Evolutionary conservation across 306 rosid genomes (phyloP).

Genomic region (Cercis canadensis): DNA sequence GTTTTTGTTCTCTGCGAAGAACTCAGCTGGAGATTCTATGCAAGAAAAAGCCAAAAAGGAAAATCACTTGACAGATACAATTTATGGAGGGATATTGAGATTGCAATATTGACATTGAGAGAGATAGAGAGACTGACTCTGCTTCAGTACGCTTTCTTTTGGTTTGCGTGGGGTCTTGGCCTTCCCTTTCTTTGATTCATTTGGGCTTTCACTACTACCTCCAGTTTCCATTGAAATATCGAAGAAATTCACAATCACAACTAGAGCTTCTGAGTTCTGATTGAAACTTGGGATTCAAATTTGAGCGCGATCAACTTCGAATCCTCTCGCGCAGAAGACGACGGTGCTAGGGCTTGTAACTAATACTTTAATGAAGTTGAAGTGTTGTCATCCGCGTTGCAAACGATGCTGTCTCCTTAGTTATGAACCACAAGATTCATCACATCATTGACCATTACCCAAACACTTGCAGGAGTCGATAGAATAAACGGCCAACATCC

Average conservation of each 20-base stretch:
- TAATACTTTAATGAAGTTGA: not conserved
- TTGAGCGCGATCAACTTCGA: constrained; percentile 15
- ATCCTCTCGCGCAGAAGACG: constrained; percentile 15
- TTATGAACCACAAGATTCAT: not conserved
- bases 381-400: constrained; percentile 32
- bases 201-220: constrained; percentile 52
- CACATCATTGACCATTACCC: constrained; percentile 1
- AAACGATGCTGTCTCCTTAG: constrained; percentile 18
- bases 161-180: constrained; percentile 72
- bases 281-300: constrained; percentile 6
- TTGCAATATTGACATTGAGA: not conserved
- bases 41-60: not conserved
- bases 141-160: constrained; percentile 79
- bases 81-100: not conserved
- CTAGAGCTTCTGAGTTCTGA: not conserved
- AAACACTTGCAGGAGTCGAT: not conserved
- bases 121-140: constrained; percentile 60
- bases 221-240: constrained; percentile 58
- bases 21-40: constrained; percentile 95
- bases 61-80: not conserved
- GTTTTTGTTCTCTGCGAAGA: constrained; percentile 94
- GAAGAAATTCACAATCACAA: not conserved
- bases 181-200: constrained; percentile 67
- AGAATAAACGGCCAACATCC: constrained; percentile 30
- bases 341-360: constrained; percentile 39